Percentiles rank a stretch among this genome's conserved stretches.
Conservation (phyloP, 306 rosid species). For the Quercus ilex region DNA sequence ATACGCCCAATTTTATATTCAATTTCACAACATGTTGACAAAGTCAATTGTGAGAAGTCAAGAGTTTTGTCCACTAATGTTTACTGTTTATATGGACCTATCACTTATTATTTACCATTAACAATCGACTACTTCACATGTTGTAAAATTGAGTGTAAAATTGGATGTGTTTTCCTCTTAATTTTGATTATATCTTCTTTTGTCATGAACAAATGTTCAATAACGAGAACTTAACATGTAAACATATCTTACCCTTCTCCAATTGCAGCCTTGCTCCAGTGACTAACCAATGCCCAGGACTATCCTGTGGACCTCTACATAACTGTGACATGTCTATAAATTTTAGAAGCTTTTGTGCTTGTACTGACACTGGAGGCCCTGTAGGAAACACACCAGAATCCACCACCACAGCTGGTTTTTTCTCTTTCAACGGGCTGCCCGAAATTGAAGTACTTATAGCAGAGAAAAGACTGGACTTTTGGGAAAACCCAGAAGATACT, state of each 20-base stretch:
- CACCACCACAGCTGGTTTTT: slow-evolving; percentile 44
- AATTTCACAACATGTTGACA: too few relatives aligned
- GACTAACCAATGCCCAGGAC: slow-evolving; percentile 91
- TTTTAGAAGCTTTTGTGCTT: slow-evolving; percentile 59
- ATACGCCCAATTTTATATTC: too few relatives aligned
- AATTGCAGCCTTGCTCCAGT: slow-evolving; percentile 72
- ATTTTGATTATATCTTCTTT: neutral
- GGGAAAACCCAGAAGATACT: slow-evolving; percentile 44
- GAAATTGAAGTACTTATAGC: slow-evolving; percentile 64
- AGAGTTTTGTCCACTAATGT: too few relatives aligned
- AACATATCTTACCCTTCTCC: slow-evolving; percentile 73
- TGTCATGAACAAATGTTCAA: slow-evolving; percentile 36
- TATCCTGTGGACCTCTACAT: slow-evolving; percentile 72
- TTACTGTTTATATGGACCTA: too few relatives aligned
- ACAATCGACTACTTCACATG: too few relatives aligned
- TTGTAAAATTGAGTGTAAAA: too few relatives aligned
- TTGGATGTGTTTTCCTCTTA: too few relatives aligned
- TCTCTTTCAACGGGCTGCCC: slow-evolving; percentile 28
- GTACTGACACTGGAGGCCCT: slow-evolving; percentile 76
- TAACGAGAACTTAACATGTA: slow-evolving; percentile 75
- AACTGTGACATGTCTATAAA: slow-evolving; percentile 60
- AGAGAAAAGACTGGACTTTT: slow-evolving; percentile 58
- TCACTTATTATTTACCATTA: too few relatives aligned
- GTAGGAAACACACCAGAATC: slow-evolving; percentile 77
- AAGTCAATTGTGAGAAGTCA: too few relatives aligned